Percentiles rank a stretch among this genome's conserved stretches.
phyloP scores from a whole-genome alignment of 768 basidiomycete species.

The Tricholoma bakamatsutake region DNA sequence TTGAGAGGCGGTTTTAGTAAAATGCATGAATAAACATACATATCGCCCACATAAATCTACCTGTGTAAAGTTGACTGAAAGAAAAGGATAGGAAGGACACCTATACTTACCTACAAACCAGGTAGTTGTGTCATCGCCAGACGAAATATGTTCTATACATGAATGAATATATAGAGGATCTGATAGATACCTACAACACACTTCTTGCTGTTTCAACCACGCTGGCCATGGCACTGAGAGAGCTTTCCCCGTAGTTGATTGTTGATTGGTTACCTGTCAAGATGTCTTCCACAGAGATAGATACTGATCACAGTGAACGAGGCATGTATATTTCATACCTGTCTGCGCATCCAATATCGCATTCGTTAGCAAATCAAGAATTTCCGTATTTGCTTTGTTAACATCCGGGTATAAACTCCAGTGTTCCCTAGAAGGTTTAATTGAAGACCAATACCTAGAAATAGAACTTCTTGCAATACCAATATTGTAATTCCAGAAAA shows the following conservation, averaged over 20 bases:
- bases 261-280: neutral
- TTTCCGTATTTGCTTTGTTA: constrained; percentile 11
- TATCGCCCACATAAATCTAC: constrained; percentile 11
- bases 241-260: neutral
- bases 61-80: neutral
- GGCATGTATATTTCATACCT: neutral
- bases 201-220: neutral
- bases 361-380: constrained; percentile 20
- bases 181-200: neutral
- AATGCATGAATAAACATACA: constrained; percentile 1
- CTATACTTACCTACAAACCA: neutral
- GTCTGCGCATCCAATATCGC: constrained; percentile 14
- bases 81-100: neutral
- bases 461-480: constrained; percentile 15
- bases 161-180: neutral
- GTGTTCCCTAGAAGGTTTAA: constrained; percentile 23
- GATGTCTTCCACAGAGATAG: neutral
- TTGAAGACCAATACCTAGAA: neutral
- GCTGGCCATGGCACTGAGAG: neutral
- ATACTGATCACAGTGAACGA: neutral
- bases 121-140: neutral
- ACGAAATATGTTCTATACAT: neutral
- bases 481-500: constrained; percentile 31
- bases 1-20: neutral
- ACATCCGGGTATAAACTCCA: constrained; percentile 29